Conservation (phyloP, 2,329 filamentous ascomycete genomes). For the Xylaria sp. region DNA sequence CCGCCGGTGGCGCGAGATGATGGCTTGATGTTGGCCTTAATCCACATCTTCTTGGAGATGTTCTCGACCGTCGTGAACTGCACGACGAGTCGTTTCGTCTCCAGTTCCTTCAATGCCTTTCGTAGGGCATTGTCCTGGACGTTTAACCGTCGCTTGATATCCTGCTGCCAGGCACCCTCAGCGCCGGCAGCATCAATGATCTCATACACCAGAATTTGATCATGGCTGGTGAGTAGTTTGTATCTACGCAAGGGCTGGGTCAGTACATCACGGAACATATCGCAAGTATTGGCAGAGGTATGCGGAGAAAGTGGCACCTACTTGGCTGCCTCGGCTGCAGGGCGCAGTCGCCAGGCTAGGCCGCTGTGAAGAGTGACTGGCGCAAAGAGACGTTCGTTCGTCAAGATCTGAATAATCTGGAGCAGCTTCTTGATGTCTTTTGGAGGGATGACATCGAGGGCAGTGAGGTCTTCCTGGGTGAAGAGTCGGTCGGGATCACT, state of each 20-base stretch:
- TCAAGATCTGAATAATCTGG: conserved; percentile 51
- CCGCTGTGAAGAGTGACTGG: conserved; percentile 40
- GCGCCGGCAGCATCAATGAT: conserved; percentile 80
- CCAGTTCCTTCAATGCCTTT: conserved; percentile 76
- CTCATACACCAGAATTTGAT: conserved; percentile 78
- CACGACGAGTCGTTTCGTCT: conserved; percentile 75
- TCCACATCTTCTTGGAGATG: conserved; percentile 91
- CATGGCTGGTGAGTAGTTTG: conserved; percentile 59
- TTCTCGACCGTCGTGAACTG: conserved; percentile 89
- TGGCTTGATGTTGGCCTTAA: conserved; percentile 77
- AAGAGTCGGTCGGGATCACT: conserved; percentile 46
- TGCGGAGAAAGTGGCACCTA: conserved; percentile 32
- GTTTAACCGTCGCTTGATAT: conserved; percentile 71
- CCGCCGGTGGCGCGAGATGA: conserved; percentile 89
- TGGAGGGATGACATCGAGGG: conserved; percentile 52
- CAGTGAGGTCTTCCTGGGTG: conserved; percentile 53
- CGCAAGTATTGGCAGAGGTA: neutral
- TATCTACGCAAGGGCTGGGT: conserved; percentile 40
- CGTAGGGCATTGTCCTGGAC: conserved; percentile 80
- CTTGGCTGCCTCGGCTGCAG: conserved; percentile 57
- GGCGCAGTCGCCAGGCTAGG: conserved; percentile 54
- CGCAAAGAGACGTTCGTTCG: conserved; percentile 56
- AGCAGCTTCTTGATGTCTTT: conserved; percentile 51
- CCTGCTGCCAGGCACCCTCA: conserved; percentile 87
- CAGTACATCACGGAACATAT: neutral